Conservation (phyloP, 2,329 filamentous ascomycete genomes). For the Neofusicoccum kwambonambiense region DNA sequence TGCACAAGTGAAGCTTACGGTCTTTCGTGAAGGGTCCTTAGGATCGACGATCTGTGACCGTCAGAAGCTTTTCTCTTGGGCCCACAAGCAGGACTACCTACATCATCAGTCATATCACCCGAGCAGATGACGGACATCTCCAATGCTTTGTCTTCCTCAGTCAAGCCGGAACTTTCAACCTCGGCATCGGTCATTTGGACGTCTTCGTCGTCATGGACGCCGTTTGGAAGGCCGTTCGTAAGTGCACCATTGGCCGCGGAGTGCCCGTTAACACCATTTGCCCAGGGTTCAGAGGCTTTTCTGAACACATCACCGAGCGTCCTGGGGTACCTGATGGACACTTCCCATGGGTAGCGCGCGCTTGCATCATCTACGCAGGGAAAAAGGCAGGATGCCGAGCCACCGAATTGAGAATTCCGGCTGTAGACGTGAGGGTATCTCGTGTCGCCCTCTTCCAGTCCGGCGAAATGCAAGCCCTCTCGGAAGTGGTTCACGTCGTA, state of each 20-base stretch:
- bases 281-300: slow-evolving; percentile 1
- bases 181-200: slow-evolving; percentile 34
- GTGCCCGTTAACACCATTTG: slow-evolving; percentile 35
- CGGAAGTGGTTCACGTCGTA: slow-evolving; percentile 73
- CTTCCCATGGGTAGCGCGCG: slow-evolving; percentile 80
- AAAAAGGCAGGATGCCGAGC: slow-evolving; percentile 81
- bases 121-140: slow-evolving; percentile 92
- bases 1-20: slow-evolving; percentile 74
- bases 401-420: slow-evolving; percentile 73
- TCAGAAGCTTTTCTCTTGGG: slow-evolving; percentile 20
- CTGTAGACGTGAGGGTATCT: slow-evolving; percentile 93
- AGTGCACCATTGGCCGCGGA: slow-evolving; percentile 16
- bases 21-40: slow-evolving; percentile 77
- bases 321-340: slow-evolving; percentile 81
- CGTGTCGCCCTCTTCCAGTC: slow-evolving; percentile 73
- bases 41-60: slow-evolving; percentile 61
- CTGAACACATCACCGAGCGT: slow-evolving; percentile 75
- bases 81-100: slow-evolving; percentile 25
- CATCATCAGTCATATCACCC: slow-evolving; percentile 82
- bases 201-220: slow-evolving; percentile 29
- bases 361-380: slow-evolving; percentile 87
- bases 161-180: slow-evolving; percentile 46
- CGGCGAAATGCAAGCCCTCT: slow-evolving; percentile 90
- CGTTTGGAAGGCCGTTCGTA: slow-evolving; percentile 23
- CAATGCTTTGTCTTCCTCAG: slow-evolving; percentile 78